These are phyloP conservation scores for Trametes coccinea DNA, from an alignment of 768 basidiomycete genomes.

Conservation along the genomic window DNA sequence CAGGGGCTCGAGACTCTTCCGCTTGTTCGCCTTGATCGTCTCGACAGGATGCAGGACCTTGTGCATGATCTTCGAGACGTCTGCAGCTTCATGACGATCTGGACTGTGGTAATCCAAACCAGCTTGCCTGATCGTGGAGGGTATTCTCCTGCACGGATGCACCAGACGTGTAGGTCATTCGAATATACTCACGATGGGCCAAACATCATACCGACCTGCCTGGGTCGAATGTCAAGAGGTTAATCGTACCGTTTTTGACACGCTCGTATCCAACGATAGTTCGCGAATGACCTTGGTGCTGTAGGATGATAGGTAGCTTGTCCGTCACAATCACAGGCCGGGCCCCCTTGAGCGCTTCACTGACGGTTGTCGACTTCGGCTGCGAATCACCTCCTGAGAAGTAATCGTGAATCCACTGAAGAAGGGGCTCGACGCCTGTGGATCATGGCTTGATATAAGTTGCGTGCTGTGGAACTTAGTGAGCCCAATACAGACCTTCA, in stretches of 20 bases:
- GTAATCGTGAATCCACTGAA: constrained; percentile 76
- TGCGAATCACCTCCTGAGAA: constrained; percentile 42
- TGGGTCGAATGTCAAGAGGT: constrained; percentile 80
- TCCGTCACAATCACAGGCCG: constrained; percentile 56
- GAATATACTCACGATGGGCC: too few relatives aligned
- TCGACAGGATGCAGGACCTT: constrained; percentile 20
- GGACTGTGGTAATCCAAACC: constrained; percentile 5
- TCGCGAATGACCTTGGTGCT: constrained; percentile 85
- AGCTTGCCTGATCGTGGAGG: constrained; percentile 12
- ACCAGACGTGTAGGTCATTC: neutral
- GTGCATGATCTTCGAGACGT: constrained; percentile 10
- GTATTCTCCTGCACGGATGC: constrained; percentile 26
- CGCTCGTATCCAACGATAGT: constrained; percentile 85
- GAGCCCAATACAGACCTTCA: constrained; percentile 40
- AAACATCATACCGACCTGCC: constrained; percentile 46
- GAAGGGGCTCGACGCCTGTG: constrained; percentile 38
- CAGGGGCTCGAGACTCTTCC: constrained; percentile 11
- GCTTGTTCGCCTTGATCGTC: constrained; percentile 24
- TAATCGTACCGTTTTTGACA: constrained; percentile 53
- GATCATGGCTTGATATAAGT: neutral
- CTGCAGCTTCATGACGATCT: neutral
- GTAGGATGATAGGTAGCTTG: constrained; percentile 80
- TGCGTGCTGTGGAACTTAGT: neutral
- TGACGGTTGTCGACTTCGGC: constrained; percentile 38
- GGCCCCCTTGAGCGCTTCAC: constrained; percentile 53